phyloP scores from a whole-genome alignment of 2,329 filamentous ascomycete species.

The Phialocephala subalpina region DNA sequence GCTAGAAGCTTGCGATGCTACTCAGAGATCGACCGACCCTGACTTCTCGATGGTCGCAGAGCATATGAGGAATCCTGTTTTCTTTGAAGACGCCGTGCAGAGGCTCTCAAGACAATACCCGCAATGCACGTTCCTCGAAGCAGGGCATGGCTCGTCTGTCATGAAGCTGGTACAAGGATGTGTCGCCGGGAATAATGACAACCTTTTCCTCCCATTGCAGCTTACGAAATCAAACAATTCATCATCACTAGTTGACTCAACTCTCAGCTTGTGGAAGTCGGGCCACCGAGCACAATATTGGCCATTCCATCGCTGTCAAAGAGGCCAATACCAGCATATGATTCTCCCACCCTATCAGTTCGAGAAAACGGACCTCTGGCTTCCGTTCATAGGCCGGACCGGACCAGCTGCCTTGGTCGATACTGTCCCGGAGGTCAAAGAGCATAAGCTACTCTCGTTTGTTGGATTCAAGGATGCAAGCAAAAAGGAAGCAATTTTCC shows the following conservation, averaged over 20 bases:
- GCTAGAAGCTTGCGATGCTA: neutral
- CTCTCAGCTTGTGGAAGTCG: slow-evolving; percentile 41
- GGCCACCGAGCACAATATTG: slow-evolving; percentile 42
- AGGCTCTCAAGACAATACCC: slow-evolving; percentile 36
- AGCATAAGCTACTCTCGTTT: slow-evolving; percentile 16
- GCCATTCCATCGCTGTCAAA: slow-evolving; percentile 40
- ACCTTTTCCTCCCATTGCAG: slow-evolving; percentile 25
- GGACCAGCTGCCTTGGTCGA: neutral
- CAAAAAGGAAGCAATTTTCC: slow-evolving; percentile 23
- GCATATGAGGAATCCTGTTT: slow-evolving; percentile 43
- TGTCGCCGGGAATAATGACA: slow-evolving; percentile 34
- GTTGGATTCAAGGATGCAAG: slow-evolving; percentile 28
- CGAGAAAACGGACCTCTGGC: slow-evolving; percentile 34
- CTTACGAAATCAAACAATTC: slow-evolving; percentile 35
- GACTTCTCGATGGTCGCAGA: slow-evolving; percentile 10
- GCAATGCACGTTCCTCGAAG: slow-evolving; percentile 45
- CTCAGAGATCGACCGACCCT: neutral
- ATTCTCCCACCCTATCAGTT: slow-evolving; percentile 48
- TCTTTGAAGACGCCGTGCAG: slow-evolving; percentile 41
- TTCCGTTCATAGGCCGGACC: slow-evolving; percentile 31
- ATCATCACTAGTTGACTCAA: slow-evolving; percentile 39
- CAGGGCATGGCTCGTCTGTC: slow-evolving; percentile 41
- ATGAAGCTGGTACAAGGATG: slow-evolving; percentile 43
- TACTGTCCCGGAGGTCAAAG: neutral
- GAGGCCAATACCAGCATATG: slow-evolving; percentile 30